A percentile compares a stretch with the other conserved stretches of the same genome.
These are phyloP conservation scores for Aechmea fasciata DNA, from an alignment of 176 grass and related monocot genomes.

Conservation along the genomic window DNA sequence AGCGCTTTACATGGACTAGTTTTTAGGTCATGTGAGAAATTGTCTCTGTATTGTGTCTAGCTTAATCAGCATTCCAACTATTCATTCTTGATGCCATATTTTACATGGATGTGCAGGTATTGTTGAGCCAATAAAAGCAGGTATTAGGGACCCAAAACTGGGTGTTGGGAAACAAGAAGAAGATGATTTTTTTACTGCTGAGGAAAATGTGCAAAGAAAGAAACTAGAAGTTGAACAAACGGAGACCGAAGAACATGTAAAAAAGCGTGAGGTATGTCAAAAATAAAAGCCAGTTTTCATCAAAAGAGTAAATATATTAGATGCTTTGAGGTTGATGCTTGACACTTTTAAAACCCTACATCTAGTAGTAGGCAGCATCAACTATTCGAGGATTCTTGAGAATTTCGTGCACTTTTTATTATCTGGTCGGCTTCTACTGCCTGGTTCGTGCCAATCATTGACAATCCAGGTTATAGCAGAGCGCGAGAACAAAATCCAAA, in stretches of 20 bases:
- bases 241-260: constrained; percentile 84
- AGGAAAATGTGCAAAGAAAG: constrained; percentile 76
- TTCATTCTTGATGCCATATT: not conserved
- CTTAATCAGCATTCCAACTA: not conserved
- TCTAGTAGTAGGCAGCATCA: constrained; percentile 33
- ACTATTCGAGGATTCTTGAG: constrained; percentile 30
- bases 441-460: constrained; percentile 79
- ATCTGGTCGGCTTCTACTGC: constrained; percentile 60
- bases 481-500: constrained; percentile 86
- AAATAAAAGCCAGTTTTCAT: constrained; percentile 8
- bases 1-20: not conserved
- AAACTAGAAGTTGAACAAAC: constrained; percentile 80
- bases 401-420: constrained; percentile 72
- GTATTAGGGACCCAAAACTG: constrained; percentile 77
- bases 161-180: constrained; percentile 96
- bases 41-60: not conserved
- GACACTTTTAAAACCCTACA: constrained; percentile 24
- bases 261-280: constrained; percentile 79
- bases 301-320: constrained; percentile 5
- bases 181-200: constrained; percentile 93
- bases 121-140: constrained; percentile 82
- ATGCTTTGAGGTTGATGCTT: constrained; percentile 45
- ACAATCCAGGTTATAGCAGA: constrained; percentile 99
- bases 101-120: constrained; percentile 41
- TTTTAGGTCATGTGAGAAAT: not conserved